These are phyloP conservation scores for Cronartium quercuum DNA, from an alignment of 1,284 basidiomycete species.

Conservation along the genomic window DNA sequence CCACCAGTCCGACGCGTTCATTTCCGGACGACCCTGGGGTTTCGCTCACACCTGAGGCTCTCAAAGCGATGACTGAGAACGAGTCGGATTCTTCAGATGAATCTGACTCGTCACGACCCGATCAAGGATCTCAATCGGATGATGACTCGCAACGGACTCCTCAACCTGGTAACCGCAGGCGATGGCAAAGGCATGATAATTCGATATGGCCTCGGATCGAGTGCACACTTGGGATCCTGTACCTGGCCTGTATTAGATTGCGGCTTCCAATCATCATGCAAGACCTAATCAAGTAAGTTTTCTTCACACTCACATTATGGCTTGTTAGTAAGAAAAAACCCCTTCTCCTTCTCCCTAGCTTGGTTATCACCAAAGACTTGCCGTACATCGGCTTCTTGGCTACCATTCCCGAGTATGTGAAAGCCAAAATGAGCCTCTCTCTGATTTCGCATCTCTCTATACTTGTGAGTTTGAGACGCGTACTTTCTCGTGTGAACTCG, in stretches of 20 bases:
- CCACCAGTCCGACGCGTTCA: background rate
- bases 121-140: background rate
- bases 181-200: background rate
- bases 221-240: constrained; percentile 14
- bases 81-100: constrained; percentile 3
- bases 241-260: constrained; percentile 27
- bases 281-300: constrained; percentile 29
- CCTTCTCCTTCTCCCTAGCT: background rate
- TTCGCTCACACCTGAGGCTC: constrained; percentile 17
- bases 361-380: constrained; percentile 22
- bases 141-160: background rate
- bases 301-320: background rate
- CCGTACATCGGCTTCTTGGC: constrained; percentile 25
- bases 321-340: background rate
- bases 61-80: constrained; percentile 23
- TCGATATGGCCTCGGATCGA: constrained; percentile 11
- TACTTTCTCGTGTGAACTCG: background rate
- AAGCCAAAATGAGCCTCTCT: constrained; percentile 14
- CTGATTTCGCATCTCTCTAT: constrained; percentile 13
- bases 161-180: background rate
- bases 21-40: background rate
- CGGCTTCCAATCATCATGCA: constrained; percentile 29
- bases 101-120: background rate
- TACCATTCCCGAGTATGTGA: constrained; percentile 1
- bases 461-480: background rate